Conservation (phyloP, 2,329 filamentous ascomycete genomes). For the Acrocalymma vagum region DNA sequence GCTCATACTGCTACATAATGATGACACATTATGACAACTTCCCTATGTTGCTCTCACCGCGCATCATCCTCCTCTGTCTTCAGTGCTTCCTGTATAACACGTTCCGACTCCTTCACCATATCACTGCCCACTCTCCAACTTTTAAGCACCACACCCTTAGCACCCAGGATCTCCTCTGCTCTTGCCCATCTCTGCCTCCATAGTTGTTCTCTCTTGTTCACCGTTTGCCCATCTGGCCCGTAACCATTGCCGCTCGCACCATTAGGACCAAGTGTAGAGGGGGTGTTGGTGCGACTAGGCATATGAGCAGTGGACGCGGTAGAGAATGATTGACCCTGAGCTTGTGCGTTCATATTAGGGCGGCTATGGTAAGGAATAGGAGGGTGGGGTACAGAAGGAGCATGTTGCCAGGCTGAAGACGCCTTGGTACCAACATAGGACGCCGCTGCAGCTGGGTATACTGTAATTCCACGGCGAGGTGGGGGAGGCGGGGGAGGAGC, state of each 20-base stretch:
- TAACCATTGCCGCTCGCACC: slow-evolving; percentile 19
- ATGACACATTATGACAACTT: too few species aligned
- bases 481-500: slow-evolving; percentile 44
- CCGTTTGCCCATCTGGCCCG: slow-evolving; percentile 29
- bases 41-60: too few species aligned
- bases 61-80: slow-evolving; percentile 40
- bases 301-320: slow-evolving; percentile 28
- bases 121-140: slow-evolving; percentile 79
- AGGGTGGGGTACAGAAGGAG: too few species aligned
- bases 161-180: slow-evolving; percentile 70
- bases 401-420: slow-evolving; percentile 42
- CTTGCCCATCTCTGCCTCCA: slow-evolving; percentile 74
- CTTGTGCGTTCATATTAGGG: slow-evolving; percentile 23
- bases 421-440: slow-evolving; percentile 49
- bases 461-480: slow-evolving; percentile 45
- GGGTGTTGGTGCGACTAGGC: slow-evolving; percentile 34
- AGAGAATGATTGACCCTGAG: slow-evolving; percentile 36
- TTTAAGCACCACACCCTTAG: slow-evolving; percentile 71
- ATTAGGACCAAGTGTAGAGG: slow-evolving; percentile 30
- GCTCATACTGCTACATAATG: too few species aligned
- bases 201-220: slow-evolving; percentile 75
- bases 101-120: slow-evolving; percentile 71
- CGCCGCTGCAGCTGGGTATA: slow-evolving; percentile 48
- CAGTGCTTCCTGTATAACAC: slow-evolving; percentile 67
- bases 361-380: slow-evolving; percentile 37